Evolutionary conservation across 176 grass and related monocot species (phyloP).

Genomic region (Oryza meyeriana): DNA sequence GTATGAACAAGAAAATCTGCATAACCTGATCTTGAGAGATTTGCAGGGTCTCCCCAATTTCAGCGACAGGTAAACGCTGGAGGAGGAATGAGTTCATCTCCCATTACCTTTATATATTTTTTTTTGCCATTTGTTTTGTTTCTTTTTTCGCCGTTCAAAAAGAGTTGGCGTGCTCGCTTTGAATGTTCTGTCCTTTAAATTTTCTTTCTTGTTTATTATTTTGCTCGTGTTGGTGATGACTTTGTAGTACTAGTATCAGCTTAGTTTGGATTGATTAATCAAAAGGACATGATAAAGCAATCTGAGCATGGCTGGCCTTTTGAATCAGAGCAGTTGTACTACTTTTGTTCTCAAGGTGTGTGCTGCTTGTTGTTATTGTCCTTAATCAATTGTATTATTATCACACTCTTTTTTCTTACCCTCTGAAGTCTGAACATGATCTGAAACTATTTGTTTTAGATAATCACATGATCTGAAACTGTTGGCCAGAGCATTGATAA

Average conservation of each 20-base stretch:
- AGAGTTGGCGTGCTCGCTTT: slow-evolving; percentile 26
- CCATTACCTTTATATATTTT: too few relatives aligned
- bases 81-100: background rate
- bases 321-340: background rate
- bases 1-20: background rate
- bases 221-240: background rate
- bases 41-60: background rate
- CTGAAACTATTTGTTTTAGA: background rate
- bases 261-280: background rate
- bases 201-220: background rate
- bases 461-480: background rate
- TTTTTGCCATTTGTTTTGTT: too few relatives aligned
- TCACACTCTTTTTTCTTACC: background rate
- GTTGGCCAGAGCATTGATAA: background rate
- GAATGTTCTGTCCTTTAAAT: background rate
- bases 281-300: slow-evolving; percentile 1
- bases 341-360: background rate
- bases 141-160: slow-evolving; percentile 28
- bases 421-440: background rate
- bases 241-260: background rate
- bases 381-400: background rate
- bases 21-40: background rate
- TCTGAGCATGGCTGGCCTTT: background rate
- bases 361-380: background rate
- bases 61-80: background rate